These are phyloP conservation scores for Pelargonium fulgidum DNA, from an alignment of 441 rosid genomes.

Conservation along the genomic window DNA sequence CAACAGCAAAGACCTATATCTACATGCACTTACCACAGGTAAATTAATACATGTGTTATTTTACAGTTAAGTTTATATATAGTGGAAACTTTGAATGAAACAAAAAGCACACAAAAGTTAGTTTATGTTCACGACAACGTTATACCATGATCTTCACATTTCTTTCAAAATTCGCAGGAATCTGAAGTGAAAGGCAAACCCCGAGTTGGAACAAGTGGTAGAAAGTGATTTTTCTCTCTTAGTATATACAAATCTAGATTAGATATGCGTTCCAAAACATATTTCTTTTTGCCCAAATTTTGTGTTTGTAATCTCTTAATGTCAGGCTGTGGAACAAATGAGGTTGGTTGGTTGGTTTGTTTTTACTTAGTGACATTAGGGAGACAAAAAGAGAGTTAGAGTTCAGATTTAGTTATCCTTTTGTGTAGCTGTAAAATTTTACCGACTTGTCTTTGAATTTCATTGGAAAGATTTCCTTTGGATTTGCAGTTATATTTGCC, in stretches of 20 bases:
- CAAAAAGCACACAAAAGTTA: background rate
- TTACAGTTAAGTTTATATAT: background rate
- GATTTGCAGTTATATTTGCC: too few relatives aligned
- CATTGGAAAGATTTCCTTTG: background rate
- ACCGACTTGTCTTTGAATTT: background rate
- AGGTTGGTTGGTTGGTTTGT: too few relatives aligned
- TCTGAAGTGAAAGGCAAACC: constrained; percentile 85
- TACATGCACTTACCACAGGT: constrained; percentile 88
- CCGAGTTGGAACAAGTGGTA: constrained; percentile 50
- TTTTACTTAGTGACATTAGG: too few relatives aligned
- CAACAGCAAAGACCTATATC: constrained; percentile 66
- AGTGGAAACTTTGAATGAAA: background rate
- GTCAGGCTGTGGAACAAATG: too few relatives aligned
- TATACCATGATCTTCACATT: background rate
- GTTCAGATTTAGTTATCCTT: background rate
- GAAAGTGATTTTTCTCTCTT: constrained; percentile 37
- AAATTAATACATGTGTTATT: background rate
- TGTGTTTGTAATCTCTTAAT: too few relatives aligned
- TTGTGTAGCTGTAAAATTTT: background rate
- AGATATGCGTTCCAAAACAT: constrained; percentile 5
- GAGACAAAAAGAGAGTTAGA: too few relatives aligned
- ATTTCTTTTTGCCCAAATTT: too few relatives aligned
- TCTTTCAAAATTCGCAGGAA: constrained; percentile 41
- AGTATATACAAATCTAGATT: constrained; percentile 8
- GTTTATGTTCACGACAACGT: background rate